Evolutionary conservation across 2,329 filamentous ascomycete genomes (phyloP).

Genomic region (Venturiaceae sp.): DNA sequence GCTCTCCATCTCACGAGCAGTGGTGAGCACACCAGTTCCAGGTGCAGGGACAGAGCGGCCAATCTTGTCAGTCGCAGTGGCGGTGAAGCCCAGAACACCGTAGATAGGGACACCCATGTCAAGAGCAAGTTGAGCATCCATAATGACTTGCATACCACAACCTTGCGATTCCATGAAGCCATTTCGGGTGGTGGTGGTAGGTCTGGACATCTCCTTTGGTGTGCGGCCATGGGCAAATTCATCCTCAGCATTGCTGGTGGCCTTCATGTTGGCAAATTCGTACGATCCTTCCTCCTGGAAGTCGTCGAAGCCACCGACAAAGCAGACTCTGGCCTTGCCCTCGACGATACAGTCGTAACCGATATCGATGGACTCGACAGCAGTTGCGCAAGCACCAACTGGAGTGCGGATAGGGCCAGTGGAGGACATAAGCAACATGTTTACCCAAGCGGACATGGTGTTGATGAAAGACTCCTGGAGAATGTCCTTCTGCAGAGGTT

Average conservation of each 20-base stretch:
- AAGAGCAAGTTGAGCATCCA: constrained; percentile 90
- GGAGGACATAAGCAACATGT: constrained; percentile 95
- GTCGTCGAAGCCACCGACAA: constrained; percentile 98
- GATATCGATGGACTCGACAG: constrained; percentile 94
- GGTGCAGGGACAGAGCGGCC: constrained; percentile 94
- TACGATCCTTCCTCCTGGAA: constrained; percentile 99
- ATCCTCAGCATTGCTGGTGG: constrained; percentile 94
- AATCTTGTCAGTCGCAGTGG: constrained; percentile 98
- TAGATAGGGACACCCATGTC: constrained; percentile 99
- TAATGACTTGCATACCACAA: constrained; percentile 95
- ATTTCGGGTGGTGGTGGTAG: constrained; percentile 90
- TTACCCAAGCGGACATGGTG: constrained; percentile 99
- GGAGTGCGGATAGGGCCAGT: constrained; percentile 98
- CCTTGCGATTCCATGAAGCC: constrained; percentile 99
- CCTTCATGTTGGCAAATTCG: constrained; percentile 99
- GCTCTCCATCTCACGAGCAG: constrained; percentile 79
- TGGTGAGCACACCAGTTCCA: constrained; percentile 92
- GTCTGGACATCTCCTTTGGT: constrained; percentile 94
- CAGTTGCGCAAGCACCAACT: constrained; percentile 92
- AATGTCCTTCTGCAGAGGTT: constrained; percentile 96
- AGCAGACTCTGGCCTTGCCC: constrained; percentile 93
- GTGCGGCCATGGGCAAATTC: constrained; percentile 94
- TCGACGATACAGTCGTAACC: constrained; percentile 98
- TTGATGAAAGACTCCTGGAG: constrained; percentile 99
- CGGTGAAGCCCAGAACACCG: constrained; percentile 84